Evolutionary conservation across 331 rosid species (phyloP), one percentile per base, ranked within the genome.

Genomic region (Quercus lobata): DNA sequence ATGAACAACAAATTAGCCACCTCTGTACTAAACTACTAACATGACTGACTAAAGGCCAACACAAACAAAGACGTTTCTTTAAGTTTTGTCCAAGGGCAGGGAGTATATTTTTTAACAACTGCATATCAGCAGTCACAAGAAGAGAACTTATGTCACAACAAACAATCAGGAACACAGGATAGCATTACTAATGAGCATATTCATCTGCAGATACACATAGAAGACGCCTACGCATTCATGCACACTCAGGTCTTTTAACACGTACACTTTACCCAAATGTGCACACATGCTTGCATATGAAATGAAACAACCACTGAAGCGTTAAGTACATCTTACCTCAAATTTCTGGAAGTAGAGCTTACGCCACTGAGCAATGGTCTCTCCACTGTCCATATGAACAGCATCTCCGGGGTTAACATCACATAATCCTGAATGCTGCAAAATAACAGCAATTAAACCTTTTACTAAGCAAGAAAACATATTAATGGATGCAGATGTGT

Each of bases 391-490:
- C 92, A 91, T 82, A 52, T 10, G 55, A 81, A 91, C 88, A 54
- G 78, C 85, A 73, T 85, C 86, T 74, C 94, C 93, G 4, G 92
- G 91, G 76, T 85, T 84, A 77, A 80, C 81, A 41, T 84, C 90
- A 24, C 55, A 81, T 71, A 89, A 80, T 78, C 92, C 91, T 21
- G 90, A 85, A 79, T 91, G 97, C 97, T 91, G 85, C 88, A 85
- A 80, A 22, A 69, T 21, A 24, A 80, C 57, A 79, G 46, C 65
- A 79, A 71, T 74, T 41, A 55, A 27, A 76, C 69, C 60, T 27
- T 52, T 41, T 19, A 75, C 62, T 63, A 80, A 85, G 76, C 44
- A 44, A 27, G 17, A 60, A 71, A 24, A 60, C 54, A 56, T 46
- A 58, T 55, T 77, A 25, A 22, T 52, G 37, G 75, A 34, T 24